phyloP scores from a whole-genome alignment of 768 basidiomycete species.

The Hygrophoropsis aurantiaca region DNA sequence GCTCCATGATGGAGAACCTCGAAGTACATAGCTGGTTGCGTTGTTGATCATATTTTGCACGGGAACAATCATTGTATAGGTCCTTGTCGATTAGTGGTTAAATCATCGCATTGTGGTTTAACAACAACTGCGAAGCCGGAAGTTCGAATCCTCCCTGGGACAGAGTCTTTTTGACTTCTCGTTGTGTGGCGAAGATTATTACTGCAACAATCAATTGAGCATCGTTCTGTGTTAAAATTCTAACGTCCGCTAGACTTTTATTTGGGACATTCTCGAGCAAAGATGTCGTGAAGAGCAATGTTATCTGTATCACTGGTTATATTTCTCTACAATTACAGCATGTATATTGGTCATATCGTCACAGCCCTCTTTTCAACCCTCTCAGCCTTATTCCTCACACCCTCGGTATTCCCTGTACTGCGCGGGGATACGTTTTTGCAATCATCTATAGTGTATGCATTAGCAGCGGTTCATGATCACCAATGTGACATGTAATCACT shows the following conservation, averaged over 20 bases:
- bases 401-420: slow-evolving; percentile 58
- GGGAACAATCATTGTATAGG: too few species aligned
- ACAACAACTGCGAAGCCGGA: slow-evolving; percentile 37
- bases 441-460: slow-evolving; percentile 48
- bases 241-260: too few species aligned
- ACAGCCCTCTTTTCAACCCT: not conserved
- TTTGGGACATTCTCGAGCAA: too few species aligned
- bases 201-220: too few species aligned
- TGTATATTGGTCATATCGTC: not conserved
- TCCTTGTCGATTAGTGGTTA: slow-evolving; percentile 47
- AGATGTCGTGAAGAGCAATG: too few species aligned
- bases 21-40: too few species aligned
- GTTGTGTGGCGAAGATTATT: too few species aligned
- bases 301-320: slow-evolving; percentile 29
- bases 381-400: slow-evolving; percentile 5
- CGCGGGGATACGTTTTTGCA: slow-evolving; percentile 64
- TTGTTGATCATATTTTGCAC: not conserved
- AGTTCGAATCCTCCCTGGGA: slow-evolving; percentile 40
- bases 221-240: too few species aligned
- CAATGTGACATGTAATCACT: slow-evolving; percentile 17
- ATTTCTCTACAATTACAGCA: not conserved
- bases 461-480: slow-evolving; percentile 1
- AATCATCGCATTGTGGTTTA: slow-evolving; percentile 42
- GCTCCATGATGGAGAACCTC: too few species aligned
- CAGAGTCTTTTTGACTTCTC: slow-evolving; percentile 9